Percentiles rank a stretch among this genome's conserved stretches.
phyloP scores from a whole-genome alignment of 805 yeast genomes.

The Brettanomyces naardenensis region DNA sequence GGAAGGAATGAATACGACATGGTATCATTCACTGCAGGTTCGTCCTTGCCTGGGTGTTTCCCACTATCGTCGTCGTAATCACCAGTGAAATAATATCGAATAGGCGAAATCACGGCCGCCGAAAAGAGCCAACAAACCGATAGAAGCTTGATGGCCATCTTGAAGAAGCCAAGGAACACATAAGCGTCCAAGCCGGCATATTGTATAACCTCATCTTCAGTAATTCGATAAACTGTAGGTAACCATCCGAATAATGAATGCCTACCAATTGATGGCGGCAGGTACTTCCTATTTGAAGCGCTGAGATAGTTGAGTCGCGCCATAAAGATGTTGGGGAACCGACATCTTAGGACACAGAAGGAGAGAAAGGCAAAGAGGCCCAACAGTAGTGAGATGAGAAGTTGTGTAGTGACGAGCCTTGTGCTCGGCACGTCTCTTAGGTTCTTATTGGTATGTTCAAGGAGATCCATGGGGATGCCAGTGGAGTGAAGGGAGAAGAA shows the following conservation, averaged over 20 bases:
- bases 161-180: constrained; percentile 85
- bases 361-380: constrained; percentile 63
- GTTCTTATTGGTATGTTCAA: constrained; percentile 7
- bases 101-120: constrained; percentile 70
- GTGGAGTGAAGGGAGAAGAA: neutral
- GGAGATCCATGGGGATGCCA: neutral
- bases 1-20: constrained; percentile 11
- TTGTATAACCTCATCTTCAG: constrained; percentile 72
- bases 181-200: constrained; percentile 93
- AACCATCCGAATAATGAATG: constrained; percentile 76
- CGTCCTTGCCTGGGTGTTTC: constrained; percentile 22
- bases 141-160: constrained; percentile 71
- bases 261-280: constrained; percentile 51
- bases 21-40: constrained; percentile 22
- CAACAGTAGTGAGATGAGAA: constrained; percentile 55
- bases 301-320: constrained; percentile 54
- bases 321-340: constrained; percentile 77
- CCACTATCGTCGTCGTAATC: constrained; percentile 45
- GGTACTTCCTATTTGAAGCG: constrained; percentile 32
- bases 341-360: constrained; percentile 63
- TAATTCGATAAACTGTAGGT: constrained; percentile 50
- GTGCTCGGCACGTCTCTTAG: constrained; percentile 25
- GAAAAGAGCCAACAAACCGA: constrained; percentile 62
- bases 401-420: constrained; percentile 72
- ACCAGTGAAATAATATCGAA: constrained; percentile 79